phyloP scores from a whole-genome alignment of 2,329 filamentous ascomycete species.

The Epicoccum sorghinum region DNA sequence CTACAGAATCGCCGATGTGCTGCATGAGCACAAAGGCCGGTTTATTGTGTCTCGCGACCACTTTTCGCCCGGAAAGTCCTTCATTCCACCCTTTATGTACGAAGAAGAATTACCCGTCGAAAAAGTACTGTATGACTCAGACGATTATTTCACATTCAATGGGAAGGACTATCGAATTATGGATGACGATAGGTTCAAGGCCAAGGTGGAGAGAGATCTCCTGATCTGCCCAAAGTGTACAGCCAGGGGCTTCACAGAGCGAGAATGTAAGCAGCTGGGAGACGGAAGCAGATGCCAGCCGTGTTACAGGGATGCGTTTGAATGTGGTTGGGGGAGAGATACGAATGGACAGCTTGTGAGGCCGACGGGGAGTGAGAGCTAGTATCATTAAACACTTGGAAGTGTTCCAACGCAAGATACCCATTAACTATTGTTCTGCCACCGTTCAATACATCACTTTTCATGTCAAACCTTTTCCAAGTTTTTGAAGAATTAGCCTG shows the following conservation, averaged over 20 bases:
- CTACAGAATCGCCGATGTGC: constrained; percentile 33
- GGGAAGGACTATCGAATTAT: constrained; percentile 30
- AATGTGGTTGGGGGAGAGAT: constrained; percentile 19
- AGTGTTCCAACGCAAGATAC: background rate
- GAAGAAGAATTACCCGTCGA: constrained; percentile 41
- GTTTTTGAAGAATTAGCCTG: no score
- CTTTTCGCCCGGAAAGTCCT: constrained; percentile 25
- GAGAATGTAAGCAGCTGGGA: constrained; percentile 22
- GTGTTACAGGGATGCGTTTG: constrained; percentile 12
- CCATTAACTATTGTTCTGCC: background rate
- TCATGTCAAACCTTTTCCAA: no score
- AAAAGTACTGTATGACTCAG: constrained; percentile 36
- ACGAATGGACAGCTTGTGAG: constrained; percentile 4
- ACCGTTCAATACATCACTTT: no score
- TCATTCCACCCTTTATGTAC: constrained; percentile 45
- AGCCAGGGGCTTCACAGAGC: constrained; percentile 10
- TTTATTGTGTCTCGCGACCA: constrained; percentile 33
- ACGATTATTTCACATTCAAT: constrained; percentile 36
- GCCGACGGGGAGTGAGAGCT: background rate
- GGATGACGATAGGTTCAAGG: constrained; percentile 31
- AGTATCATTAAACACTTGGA: no score
- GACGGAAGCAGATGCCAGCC: constrained; percentile 24
- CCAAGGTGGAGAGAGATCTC: constrained; percentile 21
- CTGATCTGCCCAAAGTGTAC: constrained; percentile 21
- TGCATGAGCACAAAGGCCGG: constrained; percentile 28